These are phyloP conservation scores for Suhomyces coccinellae DNA, from an alignment of 1,139 yeast genomes.

Conservation along the genomic window DNA sequence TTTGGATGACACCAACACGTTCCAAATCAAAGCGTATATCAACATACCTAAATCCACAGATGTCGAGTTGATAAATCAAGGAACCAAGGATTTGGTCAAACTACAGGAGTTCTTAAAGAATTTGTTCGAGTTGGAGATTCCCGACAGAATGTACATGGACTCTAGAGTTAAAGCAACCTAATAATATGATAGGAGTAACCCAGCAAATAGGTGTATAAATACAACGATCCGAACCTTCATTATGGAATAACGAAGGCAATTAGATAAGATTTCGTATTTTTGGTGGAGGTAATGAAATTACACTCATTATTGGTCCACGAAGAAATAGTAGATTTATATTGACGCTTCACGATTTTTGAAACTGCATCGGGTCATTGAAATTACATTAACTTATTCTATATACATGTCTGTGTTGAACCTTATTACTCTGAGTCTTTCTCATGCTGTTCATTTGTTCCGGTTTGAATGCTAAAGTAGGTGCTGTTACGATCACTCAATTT, in stretches of 20 bases:
- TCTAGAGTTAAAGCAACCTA: constrained; percentile 42
- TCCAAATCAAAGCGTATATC: constrained; percentile 65
- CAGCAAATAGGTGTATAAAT: background rate
- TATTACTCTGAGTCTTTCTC: no score
- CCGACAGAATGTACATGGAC: constrained; percentile 82
- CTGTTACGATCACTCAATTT: constrained; percentile 7
- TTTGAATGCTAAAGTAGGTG: constrained; percentile 15
- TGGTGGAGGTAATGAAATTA: no score
- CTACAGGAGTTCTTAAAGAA: constrained; percentile 68
- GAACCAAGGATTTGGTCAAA: constrained; percentile 59
- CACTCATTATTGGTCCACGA: no score
- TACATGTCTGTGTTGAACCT: no score
- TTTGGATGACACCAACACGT: constrained; percentile 56
- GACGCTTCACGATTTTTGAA: no score
- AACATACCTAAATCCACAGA: constrained; percentile 75
- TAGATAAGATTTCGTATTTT: no score
- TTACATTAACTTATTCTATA: no score
- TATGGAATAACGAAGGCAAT: no score
- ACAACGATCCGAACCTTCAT: background rate
- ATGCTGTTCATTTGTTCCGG: background rate
- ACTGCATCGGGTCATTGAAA: no score
- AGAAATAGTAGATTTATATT: no score
- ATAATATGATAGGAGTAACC: background rate
- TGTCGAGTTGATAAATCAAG: constrained; percentile 66
- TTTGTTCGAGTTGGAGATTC: constrained; percentile 64